These are phyloP conservation scores for Drosera spatulata DNA, from an alignment of 179 eudicot genomes.

Conservation along the genomic window DNA sequence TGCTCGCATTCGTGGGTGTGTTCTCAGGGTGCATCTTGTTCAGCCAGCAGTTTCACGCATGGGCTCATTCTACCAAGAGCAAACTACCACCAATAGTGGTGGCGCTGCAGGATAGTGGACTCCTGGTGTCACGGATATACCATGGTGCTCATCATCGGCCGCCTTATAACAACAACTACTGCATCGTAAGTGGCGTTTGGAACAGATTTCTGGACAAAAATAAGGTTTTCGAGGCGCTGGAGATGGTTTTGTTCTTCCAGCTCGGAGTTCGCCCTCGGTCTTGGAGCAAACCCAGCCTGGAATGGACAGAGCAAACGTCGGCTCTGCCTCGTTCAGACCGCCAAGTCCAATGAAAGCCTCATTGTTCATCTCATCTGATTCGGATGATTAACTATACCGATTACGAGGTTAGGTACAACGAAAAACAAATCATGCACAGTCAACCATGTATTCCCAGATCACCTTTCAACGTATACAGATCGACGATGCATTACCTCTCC, in stretches of 20 bases:
- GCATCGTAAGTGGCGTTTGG: conserved; percentile 88
- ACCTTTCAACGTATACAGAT: too few species aligned
- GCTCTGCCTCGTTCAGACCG: too few species aligned
- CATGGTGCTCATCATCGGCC: conserved; percentile 69
- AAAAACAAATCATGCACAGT: too few species aligned
- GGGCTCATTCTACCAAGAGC: conserved; percentile 40
- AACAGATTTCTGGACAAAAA: conserved; percentile 48
- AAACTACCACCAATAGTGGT: conserved; percentile 43
- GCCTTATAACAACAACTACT: conserved; percentile 71
- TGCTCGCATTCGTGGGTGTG: conserved; percentile 40
- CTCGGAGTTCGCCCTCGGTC: conserved; percentile 72
- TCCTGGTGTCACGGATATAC: conserved; percentile 53
- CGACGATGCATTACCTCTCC: too few species aligned
- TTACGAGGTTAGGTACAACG: too few species aligned
- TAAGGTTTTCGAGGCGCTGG: conserved; percentile 54
- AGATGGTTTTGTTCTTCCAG: conserved; percentile 59
- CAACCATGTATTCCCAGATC: too few species aligned
- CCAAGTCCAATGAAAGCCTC: too few species aligned
- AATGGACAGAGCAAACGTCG: conserved; percentile 41
- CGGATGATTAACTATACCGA: too few species aligned
- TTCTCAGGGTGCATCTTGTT: conserved; percentile 73
- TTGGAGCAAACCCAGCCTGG: conserved; percentile 65
- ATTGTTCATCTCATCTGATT: too few species aligned
- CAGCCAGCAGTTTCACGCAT: conserved; percentile 89
- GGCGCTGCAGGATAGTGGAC: conserved; percentile 64